A percentile compares a stretch with the other conserved stretches of the same genome.
phyloP scores from a whole-genome alignment of 2,329 filamentous ascomycete genomes.

The Trichoderma sp. region DNA sequence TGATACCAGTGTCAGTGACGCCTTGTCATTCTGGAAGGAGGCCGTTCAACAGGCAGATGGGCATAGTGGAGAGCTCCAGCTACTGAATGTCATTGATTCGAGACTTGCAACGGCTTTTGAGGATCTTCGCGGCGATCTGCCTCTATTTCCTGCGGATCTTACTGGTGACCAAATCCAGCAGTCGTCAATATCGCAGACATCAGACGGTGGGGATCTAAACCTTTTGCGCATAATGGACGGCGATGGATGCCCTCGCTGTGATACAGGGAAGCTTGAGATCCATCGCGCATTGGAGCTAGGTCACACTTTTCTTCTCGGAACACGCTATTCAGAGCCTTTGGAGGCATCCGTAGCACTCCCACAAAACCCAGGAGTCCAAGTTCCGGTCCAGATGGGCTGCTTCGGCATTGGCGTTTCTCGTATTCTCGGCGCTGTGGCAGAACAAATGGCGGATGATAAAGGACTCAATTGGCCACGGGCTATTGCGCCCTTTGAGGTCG shows the following conservation, averaged over 20 bases:
- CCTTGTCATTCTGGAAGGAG: conserved; percentile 53
- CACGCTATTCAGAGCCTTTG: conserved; percentile 79
- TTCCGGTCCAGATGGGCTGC: conserved; percentile 88
- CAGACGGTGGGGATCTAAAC: conserved; percentile 50
- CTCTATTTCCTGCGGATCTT: conserved; percentile 28
- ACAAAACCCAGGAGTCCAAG: conserved; percentile 32
- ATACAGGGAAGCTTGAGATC: conserved; percentile 60
- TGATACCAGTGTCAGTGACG: conserved; percentile 68
- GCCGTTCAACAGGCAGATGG: conserved; percentile 31
- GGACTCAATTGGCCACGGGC: conserved; percentile 86
- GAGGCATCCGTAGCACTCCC: conserved; percentile 58
- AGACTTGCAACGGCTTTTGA: conserved; percentile 33
- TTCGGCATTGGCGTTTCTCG: conserved; percentile 93
- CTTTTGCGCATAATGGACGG: conserved; percentile 66
- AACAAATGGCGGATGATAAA: conserved; percentile 67
- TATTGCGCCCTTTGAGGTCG: conserved; percentile 81
- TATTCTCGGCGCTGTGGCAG: conserved; percentile 83
- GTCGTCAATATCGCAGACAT: conserved; percentile 34
- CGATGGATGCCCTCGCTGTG: conserved; percentile 73
- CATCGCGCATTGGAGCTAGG: conserved; percentile 84
- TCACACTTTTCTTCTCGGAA: conserved; percentile 93
- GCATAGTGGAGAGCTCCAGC: background rate
- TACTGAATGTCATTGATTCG: conserved; percentile 41
- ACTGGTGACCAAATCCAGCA: conserved; percentile 21
- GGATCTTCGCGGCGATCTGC: conserved; percentile 29